These are phyloP conservation scores for Tilletia caries DNA, from an alignment of 1,284 basidiomycete genomes.

Conservation along the genomic window DNA sequence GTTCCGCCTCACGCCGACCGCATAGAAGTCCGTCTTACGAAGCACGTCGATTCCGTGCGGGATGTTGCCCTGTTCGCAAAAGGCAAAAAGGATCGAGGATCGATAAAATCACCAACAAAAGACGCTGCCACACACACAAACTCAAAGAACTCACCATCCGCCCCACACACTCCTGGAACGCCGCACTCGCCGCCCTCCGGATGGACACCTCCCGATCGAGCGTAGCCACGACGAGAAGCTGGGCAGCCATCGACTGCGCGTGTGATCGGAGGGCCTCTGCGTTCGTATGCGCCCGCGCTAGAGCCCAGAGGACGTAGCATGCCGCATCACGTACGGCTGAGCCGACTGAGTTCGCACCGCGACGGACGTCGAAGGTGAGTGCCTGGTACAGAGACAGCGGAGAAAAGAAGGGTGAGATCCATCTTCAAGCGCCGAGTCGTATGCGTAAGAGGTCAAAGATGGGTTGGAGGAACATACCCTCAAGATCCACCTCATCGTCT, in stretches of 20 bases:
- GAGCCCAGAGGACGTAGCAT: conserved; percentile 89
- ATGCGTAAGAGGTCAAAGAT: background rate
- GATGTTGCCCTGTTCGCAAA: conserved; percentile 63
- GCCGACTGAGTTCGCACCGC: conserved; percentile 87
- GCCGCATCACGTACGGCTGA: conserved; percentile 91
- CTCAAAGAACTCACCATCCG: conserved; percentile 59
- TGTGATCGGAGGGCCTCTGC: conserved; percentile 64
- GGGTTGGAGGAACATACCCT: background rate
- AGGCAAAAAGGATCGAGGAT: conserved; percentile 11
- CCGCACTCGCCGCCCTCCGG: conserved; percentile 92
- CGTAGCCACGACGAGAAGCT: conserved; percentile 72
- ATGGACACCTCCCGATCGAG: conserved; percentile 94
- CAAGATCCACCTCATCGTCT: conserved; percentile 16
- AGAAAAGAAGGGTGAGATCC: background rate
- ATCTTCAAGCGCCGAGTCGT: too few species aligned
- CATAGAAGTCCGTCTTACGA: conserved; percentile 87
- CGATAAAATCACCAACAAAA: background rate
- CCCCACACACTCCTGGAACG: conserved; percentile 95
- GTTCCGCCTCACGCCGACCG: conserved; percentile 77
- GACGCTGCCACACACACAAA: background rate
- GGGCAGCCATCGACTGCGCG: conserved; percentile 62
- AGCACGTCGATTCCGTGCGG: conserved; percentile 91
- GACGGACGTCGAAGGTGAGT: conserved; percentile 83
- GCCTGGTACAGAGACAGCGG: conserved; percentile 64
- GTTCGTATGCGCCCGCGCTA: conserved; percentile 64